Percentiles rank a stretch among this genome's conserved stretches.
Evolutionary conservation across 1,284 basidiomycete genomes (phyloP).

Genomic region (Ceratobasidium sp.): DNA sequence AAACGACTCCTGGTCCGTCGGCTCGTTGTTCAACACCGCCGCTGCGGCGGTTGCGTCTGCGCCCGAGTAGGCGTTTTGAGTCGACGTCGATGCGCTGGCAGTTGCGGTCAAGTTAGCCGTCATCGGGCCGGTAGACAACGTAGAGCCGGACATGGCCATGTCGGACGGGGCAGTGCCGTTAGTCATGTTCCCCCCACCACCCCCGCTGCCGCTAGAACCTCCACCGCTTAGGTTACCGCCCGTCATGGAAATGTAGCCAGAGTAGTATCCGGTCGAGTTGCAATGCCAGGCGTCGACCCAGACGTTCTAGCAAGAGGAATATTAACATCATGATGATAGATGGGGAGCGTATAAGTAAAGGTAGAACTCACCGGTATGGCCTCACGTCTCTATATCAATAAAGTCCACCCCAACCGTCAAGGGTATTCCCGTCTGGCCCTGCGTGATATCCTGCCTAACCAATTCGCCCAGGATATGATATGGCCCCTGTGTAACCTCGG

Average conservation of each 20-base stretch:
- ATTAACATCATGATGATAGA: neutral
- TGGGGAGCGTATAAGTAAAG: neutral
- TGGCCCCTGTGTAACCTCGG: conserved; percentile 58
- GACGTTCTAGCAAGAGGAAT: conserved; percentile 54
- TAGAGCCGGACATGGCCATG: conserved; percentile 14
- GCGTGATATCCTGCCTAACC: conserved; percentile 62
- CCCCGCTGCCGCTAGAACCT: neutral
- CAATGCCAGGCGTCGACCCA: conserved; percentile 76
- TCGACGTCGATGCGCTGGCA: neutral
- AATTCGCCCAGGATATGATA: conserved; percentile 60
- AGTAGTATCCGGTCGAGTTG: conserved; percentile 57
- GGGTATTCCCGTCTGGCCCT: conserved; percentile 63
- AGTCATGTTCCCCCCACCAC: neutral
- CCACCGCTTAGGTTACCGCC: conserved; percentile 17
- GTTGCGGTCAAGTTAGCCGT: conserved; percentile 1
- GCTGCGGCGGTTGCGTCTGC: conserved; percentile 19
- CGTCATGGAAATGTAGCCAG: conserved; percentile 50
- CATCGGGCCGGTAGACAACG: neutral
- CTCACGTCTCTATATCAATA: conserved; percentile 78
- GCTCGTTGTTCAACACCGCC: conserved; percentile 15
- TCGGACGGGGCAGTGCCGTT: conserved; percentile 15
- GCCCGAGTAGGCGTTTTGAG: conserved; percentile 28
- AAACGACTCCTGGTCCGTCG: conserved; percentile 56
- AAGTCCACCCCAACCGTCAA: conserved; percentile 73
- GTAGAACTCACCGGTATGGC: conserved; percentile 60